phyloP scores from a whole-genome alignment of 805 yeast genomes.

The Ogataea parapolymorpha region DNA sequence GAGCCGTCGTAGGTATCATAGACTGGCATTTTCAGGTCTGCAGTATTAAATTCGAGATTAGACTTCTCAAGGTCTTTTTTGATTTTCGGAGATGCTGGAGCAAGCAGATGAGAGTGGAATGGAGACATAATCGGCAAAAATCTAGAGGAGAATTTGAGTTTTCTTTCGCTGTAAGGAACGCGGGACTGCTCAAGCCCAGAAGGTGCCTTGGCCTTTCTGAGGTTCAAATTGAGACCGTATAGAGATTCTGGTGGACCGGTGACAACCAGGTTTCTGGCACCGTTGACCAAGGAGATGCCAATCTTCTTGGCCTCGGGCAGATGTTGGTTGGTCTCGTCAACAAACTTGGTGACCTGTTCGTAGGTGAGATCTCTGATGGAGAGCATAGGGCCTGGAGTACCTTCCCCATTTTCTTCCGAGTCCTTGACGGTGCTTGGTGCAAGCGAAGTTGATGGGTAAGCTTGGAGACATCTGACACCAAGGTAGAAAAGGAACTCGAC shows the following conservation, averaged over 20 bases:
- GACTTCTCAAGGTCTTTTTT: constrained; percentile 60
- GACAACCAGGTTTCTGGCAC: constrained; percentile 92
- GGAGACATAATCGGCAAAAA: constrained; percentile 96
- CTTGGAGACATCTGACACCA: constrained; percentile 87
- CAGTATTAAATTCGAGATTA: constrained; percentile 51
- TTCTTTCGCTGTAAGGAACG: constrained; percentile 90
- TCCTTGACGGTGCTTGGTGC: constrained; percentile 93
- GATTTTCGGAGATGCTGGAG: constrained; percentile 66
- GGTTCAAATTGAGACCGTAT: constrained; percentile 88
- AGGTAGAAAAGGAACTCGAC: constrained; percentile 84
- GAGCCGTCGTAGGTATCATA: constrained; percentile 84
- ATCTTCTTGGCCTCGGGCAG: constrained; percentile 90
- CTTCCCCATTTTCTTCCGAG: constrained; percentile 90
- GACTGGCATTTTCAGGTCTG: constrained; percentile 76
- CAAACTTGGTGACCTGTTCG: constrained; percentile 73
- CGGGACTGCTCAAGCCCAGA: constrained; percentile 93
- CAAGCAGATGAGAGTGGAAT: constrained; percentile 87
- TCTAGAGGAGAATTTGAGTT: constrained; percentile 87
- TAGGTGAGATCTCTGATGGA: constrained; percentile 84
- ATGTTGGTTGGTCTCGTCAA: constrained; percentile 87
- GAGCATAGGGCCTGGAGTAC: constrained; percentile 96
- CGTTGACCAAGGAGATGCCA: constrained; percentile 86
- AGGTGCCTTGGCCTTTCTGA: constrained; percentile 93
- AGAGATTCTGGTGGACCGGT: constrained; percentile 98
- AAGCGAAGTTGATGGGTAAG: constrained; percentile 89